Percentiles rank a stretch among this genome's conserved stretches.
Evolutionary conservation across 2,329 filamentous ascomycete species (phyloP).

Genomic region (Fusarium oligoseptatum): DNA sequence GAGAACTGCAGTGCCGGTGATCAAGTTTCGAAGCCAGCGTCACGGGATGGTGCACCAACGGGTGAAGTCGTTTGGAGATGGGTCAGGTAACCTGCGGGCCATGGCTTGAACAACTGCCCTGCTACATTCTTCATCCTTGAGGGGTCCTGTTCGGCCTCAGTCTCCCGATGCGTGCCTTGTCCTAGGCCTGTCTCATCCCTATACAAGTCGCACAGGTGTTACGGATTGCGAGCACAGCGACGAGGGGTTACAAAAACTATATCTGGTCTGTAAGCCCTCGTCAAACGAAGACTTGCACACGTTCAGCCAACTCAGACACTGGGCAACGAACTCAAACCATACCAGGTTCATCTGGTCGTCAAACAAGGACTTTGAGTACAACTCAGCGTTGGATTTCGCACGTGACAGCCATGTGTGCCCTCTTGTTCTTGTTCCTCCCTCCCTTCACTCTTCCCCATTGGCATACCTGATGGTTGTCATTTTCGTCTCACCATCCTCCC

Average conservation of each 20-base stretch:
- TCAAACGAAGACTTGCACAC: not conserved
- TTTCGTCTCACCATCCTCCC: not conserved
- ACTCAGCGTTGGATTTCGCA: not conserved
- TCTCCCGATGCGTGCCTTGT: slow-evolving; percentile 1
- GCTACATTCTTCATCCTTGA: slow-evolving; percentile 4
- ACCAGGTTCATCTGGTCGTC: not conserved
- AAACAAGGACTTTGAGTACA: not conserved
- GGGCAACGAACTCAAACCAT: not conserved
- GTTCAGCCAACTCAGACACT: not conserved
- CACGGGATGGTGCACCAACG: not conserved
- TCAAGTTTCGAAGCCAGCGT: not conserved
- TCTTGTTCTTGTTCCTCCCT: slow-evolving; percentile 5
- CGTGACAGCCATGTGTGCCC: slow-evolving; percentile 5
- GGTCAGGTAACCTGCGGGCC: slow-evolving; percentile 4
- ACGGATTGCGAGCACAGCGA: not conserved
- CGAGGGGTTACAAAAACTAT: not conserved
- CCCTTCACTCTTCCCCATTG: slow-evolving; percentile 6
- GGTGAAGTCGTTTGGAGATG: not conserved
- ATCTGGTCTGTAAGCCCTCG: not conserved
- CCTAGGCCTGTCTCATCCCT: slow-evolving; percentile 20
- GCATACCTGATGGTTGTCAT: slow-evolving; percentile 2
- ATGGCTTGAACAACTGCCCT: slow-evolving; percentile 14
- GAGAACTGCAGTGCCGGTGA: not conserved
- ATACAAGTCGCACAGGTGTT: not conserved
- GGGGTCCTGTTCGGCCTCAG: not conserved